These are phyloP conservation scores for Astraeus odoratus DNA, from an alignment of 768 basidiomycete species.

Conservation along the genomic window DNA sequence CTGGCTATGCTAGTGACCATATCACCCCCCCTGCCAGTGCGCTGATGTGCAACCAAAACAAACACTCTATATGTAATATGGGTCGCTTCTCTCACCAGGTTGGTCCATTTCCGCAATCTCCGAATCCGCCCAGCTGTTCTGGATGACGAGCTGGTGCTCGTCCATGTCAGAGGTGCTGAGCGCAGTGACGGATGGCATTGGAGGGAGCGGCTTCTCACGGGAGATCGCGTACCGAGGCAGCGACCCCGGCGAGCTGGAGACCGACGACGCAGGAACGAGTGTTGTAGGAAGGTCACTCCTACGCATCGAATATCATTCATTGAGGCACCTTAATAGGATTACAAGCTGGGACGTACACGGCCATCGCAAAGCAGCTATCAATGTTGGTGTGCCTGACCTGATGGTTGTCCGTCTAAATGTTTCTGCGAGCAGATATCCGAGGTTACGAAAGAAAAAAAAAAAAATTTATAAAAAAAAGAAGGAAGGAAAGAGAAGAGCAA, in stretches of 20 bases:
- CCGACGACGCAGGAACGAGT: slow-evolving; percentile 18
- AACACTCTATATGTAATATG: too few relatives aligned
- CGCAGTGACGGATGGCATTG: slow-evolving; percentile 22
- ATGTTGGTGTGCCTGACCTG: too few relatives aligned
- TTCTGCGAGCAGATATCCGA: too few relatives aligned
- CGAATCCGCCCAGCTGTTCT: slow-evolving; percentile 22
- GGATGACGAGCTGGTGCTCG: slow-evolving; percentile 15
- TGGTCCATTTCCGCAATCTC: slow-evolving; percentile 3
- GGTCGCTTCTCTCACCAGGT: slow-evolving; percentile 15
- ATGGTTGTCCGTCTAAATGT: too few relatives aligned
- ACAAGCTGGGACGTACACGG: slow-evolving; percentile 17
- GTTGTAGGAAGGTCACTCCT: slow-evolving; percentile 13
- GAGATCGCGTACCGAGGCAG: slow-evolving; percentile 6
- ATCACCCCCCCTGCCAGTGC: not conserved
- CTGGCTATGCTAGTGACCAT: not conserved
- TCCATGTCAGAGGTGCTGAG: slow-evolving; percentile 23
- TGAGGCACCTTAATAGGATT: not conserved
- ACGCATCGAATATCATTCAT: not conserved
- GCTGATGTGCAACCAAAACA: not conserved
- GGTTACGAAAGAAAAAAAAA: too few relatives aligned
- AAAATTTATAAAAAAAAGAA: not conserved
- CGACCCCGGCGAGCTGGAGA: slow-evolving; percentile 20
- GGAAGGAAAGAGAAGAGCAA: not conserved
- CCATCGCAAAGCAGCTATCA: slow-evolving; percentile 2
- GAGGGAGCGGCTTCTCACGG: slow-evolving; percentile 33